phyloP scores from a whole-genome alignment of 331 rosid species.

The Malus hybrid region DNA sequence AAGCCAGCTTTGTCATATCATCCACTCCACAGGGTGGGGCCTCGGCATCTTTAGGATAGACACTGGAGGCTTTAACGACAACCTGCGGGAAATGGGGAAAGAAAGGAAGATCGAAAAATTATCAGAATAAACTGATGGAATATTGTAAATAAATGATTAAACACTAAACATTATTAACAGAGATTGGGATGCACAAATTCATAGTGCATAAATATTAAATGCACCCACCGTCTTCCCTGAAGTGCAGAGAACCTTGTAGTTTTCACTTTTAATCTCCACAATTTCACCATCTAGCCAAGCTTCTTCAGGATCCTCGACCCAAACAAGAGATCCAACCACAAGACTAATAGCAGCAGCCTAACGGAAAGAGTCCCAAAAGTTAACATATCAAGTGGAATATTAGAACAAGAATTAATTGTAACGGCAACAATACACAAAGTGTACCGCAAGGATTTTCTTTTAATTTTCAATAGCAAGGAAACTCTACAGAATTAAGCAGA shows the following conservation, averaged over 20 bases:
- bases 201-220: not conserved
- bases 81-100: slow-evolving; percentile 16
- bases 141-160: not conserved
- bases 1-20: slow-evolving; percentile 98
- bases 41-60: slow-evolving; percentile 85
- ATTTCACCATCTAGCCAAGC: slow-evolving; percentile 98
- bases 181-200: not conserved
- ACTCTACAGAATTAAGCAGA: not conserved
- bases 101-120: not conserved
- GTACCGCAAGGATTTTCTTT: not conserved
- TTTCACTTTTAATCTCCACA: slow-evolving; percentile 61
- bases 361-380: slow-evolving; percentile 23
- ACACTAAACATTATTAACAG: not conserved
- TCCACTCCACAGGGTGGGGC: slow-evolving; percentile 99
- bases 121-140: too few relatives aligned
- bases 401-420: not conserved
- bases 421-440: not conserved
- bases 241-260: slow-evolving; percentile 76
- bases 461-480: not conserved
- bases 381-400: not conserved
- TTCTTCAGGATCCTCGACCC: slow-evolving; percentile 79
- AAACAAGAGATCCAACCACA: slow-evolving; percentile 73
- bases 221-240: slow-evolving; percentile 81
- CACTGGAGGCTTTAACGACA: slow-evolving; percentile 43
- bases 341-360: slow-evolving; percentile 64